Evolutionary conservation across 768 basidiomycete species (phyloP).

Genomic region (Royoungia palumana): DNA sequence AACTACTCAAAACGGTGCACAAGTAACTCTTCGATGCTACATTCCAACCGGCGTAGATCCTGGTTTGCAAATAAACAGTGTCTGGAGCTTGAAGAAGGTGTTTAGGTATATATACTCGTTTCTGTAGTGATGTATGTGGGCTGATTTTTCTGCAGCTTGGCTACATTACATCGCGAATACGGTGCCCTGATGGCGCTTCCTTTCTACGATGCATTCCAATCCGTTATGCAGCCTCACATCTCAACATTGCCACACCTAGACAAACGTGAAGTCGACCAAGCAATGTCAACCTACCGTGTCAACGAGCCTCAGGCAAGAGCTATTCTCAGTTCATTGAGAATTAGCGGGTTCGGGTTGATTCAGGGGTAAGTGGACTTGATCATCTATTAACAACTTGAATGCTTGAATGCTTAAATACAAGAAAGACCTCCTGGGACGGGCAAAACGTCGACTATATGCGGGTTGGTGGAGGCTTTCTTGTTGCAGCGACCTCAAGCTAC

Average conservation of each 20-base stretch:
- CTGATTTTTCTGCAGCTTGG: conserved; percentile 53
- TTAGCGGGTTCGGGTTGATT: conserved; percentile 82
- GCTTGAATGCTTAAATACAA: not conserved
- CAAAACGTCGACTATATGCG: conserved; percentile 97
- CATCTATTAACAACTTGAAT: not conserved
- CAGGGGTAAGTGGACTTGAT: conserved; percentile 70
- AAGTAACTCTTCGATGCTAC: conserved; percentile 59
- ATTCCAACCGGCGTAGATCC: conserved; percentile 44
- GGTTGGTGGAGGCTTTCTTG: conserved; percentile 82
- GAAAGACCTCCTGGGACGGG: conserved; percentile 94
- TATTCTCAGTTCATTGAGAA: conserved; percentile 69
- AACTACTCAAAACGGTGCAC: conserved; percentile 42
- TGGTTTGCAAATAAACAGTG: conserved; percentile 59
- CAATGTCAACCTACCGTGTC: conserved; percentile 68
- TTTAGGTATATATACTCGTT: conserved; percentile 56
- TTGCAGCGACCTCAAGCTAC: conserved; percentile 51
- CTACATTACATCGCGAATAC: conserved; percentile 91
- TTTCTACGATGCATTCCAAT: conserved; percentile 74
- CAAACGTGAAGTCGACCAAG: conserved; percentile 49
- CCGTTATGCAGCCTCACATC: conserved; percentile 67
- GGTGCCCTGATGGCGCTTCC: conserved; percentile 79
- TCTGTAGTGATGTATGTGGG: not conserved
- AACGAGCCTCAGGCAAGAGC: conserved; percentile 96
- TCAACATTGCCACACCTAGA: conserved; percentile 45
- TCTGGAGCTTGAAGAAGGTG: conserved; percentile 77